Evolutionary conservation across 345 rosid genomes (phyloP).

Genomic region (Aquilaria yunnanensis): DNA sequence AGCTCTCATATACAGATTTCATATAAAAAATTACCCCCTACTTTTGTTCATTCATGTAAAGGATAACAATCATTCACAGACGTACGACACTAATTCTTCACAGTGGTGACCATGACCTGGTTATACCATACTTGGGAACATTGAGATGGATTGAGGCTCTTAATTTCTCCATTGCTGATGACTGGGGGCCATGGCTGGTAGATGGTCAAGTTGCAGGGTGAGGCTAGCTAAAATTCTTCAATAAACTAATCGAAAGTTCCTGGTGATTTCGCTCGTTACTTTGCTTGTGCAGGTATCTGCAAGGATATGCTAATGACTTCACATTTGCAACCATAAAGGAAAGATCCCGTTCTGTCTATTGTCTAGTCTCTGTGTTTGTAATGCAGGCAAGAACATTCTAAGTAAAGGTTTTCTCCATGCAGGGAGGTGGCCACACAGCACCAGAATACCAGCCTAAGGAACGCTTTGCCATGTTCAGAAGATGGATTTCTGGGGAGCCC

Average conservation of each 20-base stretch:
- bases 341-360: neutral
- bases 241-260: neutral
- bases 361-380: neutral
- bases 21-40: neutral
- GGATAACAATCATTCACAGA: too few relatives aligned
- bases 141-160: conserved; percentile 19
- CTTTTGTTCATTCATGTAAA: neutral
- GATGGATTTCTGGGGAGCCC: conserved; percentile 15
- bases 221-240: neutral
- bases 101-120: conserved; percentile 27
- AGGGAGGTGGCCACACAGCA: conserved; percentile 29
- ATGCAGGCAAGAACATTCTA: neutral
- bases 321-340: conserved; percentile 30
- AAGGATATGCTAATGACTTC: conserved; percentile 10
- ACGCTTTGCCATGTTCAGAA: conserved; percentile 23
- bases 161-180: conserved; percentile 15
- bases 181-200: conserved; percentile 28
- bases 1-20: conserved; percentile 29
- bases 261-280: neutral
- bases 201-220: conserved; percentile 27
- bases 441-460: conserved; percentile 22
- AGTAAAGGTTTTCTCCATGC: neutral
- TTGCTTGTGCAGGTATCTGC: conserved; percentile 10
- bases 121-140: conserved; percentile 21
- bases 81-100: neutral